Evolutionary conservation across 2,329 filamentous ascomycete genomes (phyloP), one percentile per base, ranked within the genome.

Genomic region (Cercospora sojina): DNA sequence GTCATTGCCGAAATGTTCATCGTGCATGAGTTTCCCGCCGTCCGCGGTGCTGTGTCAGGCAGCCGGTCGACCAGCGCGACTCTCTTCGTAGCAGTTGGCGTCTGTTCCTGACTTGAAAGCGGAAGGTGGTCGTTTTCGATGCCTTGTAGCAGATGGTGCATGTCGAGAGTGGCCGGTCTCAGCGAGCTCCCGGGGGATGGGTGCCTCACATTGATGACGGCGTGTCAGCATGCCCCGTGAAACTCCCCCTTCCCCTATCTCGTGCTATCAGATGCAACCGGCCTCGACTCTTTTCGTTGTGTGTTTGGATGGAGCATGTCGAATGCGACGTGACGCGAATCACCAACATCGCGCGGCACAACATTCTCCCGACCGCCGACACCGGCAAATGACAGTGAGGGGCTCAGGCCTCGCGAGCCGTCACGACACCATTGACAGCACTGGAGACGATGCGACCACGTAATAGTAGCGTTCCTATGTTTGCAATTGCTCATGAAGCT

Each of bases 281-380:
- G 5, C 20, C 23, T 23, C 47, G 23, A 25, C 18, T 23, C 12
- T 51, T 13, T 13, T 8, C 5, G 2, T 51, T 5, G 18, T 27
- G 5, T 51, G 43, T 51, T 16, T 38, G 12, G 20, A 51, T 13
- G 47, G 20, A 51, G 47, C 12, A 51, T 6, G 9, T 51, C 18
- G 47, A 51, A 23, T 23, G 13, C 20, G 9, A 13, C 3, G 20
- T 23, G 3, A 27, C 20, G 18, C 20, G 25, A 13, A 53, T 2
- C 20, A 13, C 1, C 47, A 53, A 13, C 43, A 13, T 3, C 47
- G 10, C 23, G 13, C 47, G 47, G 47, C 13, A 16, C 20, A 16
- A 25, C 47, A 53, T 53, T 53, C 47, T 9, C 47, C 47, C 47
- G 47, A 53, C 7, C 47, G 62, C 62, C 62, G 55, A 64, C 55